These are phyloP conservation scores for Pyronema domesticum DNA, from an alignment of 495 filamentous ascomycete genomes.

Conservation along the genomic window DNA sequence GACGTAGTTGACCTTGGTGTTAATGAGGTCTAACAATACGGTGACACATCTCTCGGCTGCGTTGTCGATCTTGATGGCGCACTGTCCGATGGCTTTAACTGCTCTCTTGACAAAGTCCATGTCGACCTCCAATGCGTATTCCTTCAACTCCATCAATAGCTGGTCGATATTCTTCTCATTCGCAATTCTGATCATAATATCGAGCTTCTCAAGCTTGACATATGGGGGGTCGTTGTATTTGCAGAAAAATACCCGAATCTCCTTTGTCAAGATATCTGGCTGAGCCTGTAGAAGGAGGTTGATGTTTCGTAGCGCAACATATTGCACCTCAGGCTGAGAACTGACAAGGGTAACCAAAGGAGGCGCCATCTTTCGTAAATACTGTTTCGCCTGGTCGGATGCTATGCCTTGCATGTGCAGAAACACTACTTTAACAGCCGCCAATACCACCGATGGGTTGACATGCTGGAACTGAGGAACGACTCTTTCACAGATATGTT, in stretches of 20 bases:
- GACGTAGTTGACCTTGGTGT: constrained; percentile 96
- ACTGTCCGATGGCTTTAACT: constrained; percentile 88
- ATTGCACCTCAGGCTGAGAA: constrained; percentile 91
- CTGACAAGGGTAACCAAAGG: constrained; percentile 90
- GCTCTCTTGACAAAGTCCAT: constrained; percentile 96
- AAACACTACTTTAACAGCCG: constrained; percentile 94
- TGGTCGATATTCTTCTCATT: constrained; percentile 96
- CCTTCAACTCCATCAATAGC: constrained; percentile 79
- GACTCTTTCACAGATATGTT: constrained; percentile 95
- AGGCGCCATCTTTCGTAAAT: constrained; percentile 95
- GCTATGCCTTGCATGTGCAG: constrained; percentile 81
- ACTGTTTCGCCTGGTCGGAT: constrained; percentile 57
- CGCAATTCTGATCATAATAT: constrained; percentile 98
- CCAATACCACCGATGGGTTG: constrained; percentile 88
- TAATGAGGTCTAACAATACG: constrained; percentile 77
- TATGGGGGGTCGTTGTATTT: constrained; percentile 99
- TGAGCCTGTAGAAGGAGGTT: constrained; percentile 89
- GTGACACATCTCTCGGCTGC: constrained; percentile 92
- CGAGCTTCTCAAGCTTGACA: constrained; percentile 91
- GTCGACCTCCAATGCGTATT: constrained; percentile 94
- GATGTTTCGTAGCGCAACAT: constrained; percentile 89
- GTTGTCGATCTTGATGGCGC: constrained; percentile 92
- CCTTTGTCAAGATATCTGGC: constrained; percentile 89
- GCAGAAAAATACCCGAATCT: constrained; percentile 97
- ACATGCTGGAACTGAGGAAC: constrained; percentile 96